A percentile compares a stretch with the other conserved stretches of the same genome.
These are phyloP conservation scores for Dryas alaskensis DNA, from an alignment of 306 rosid species.

Conservation along the genomic window DNA sequence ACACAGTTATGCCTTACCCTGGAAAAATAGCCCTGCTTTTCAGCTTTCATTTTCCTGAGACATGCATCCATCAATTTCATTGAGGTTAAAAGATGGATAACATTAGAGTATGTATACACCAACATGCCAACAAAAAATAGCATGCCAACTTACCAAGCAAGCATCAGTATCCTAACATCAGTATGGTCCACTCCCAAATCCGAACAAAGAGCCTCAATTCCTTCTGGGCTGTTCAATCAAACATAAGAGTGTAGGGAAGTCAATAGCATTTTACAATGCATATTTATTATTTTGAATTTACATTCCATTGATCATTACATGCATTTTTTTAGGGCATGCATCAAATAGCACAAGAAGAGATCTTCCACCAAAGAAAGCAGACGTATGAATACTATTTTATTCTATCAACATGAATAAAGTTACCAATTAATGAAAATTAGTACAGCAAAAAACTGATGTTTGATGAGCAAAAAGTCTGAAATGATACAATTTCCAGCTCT, in stretches of 20 bases:
- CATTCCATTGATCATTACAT: not conserved
- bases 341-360: too few species aligned
- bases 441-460: too few species aligned
- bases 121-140: not conserved
- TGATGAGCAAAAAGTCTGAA: too few species aligned
- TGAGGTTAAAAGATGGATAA: constrained; percentile 13
- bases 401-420: too few species aligned
- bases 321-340: too few species aligned
- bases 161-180: constrained; percentile 61
- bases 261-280: not conserved
- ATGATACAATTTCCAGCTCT: too few species aligned
- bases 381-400: too few species aligned
- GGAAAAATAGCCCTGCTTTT: constrained; percentile 67
- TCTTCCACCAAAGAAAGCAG: too few species aligned
- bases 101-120: not conserved
- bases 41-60: constrained; percentile 68
- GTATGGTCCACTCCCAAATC: constrained; percentile 52
- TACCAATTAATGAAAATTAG: too few species aligned
- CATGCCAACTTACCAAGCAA: constrained; percentile 54
- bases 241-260: not conserved
- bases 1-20: constrained; percentile 37
- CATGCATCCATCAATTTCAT: constrained; percentile 13
- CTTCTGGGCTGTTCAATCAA: constrained; percentile 64
- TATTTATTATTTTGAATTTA: not conserved
- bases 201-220: constrained; percentile 60